Conservation (phyloP, 2,329 filamentous ascomycete genomes). For the Seiridium cupressi region DNA sequence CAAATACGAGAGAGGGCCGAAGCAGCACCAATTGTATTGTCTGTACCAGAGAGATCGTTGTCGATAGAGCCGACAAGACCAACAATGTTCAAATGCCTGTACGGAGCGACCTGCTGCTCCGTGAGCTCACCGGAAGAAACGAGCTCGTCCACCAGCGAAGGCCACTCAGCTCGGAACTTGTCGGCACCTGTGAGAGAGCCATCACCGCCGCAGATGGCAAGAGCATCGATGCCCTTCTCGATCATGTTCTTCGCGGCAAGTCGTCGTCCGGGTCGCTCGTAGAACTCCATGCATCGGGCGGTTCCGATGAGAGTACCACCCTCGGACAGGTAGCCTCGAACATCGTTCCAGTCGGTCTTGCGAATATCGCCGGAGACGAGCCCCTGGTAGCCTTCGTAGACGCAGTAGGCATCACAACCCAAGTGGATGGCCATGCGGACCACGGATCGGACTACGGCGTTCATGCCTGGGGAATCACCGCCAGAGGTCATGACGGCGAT, state of each 20-base stretch:
- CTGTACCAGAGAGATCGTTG: slow-evolving; percentile 95
- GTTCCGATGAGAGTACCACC: slow-evolving; percentile 96
- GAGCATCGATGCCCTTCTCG: slow-evolving; percentile 85
- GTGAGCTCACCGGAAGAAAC: slow-evolving; percentile 72
- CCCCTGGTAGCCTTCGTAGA: slow-evolving; percentile 96
- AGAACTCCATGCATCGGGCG: slow-evolving; percentile 89
- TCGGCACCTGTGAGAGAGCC: slow-evolving; percentile 95
- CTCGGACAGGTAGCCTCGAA: slow-evolving; percentile 89
- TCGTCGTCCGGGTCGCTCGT: slow-evolving; percentile 80
- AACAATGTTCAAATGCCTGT: slow-evolving; percentile 89
- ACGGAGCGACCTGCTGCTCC: slow-evolving; percentile 68
- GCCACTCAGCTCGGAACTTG: slow-evolving; percentile 90
- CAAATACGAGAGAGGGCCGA: slow-evolving; percentile 91
- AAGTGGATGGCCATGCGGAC: slow-evolving; percentile 88
- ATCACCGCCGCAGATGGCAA: slow-evolving; percentile 96
- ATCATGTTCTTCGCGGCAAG: slow-evolving; percentile 93
- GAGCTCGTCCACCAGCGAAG: slow-evolving; percentile 80
- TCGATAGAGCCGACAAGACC: slow-evolving; percentile 96
- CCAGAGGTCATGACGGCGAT: slow-evolving; percentile 94
- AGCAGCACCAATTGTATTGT: slow-evolving; percentile 96
- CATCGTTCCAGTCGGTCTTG: slow-evolving; percentile 88
- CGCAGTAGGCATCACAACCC: slow-evolving; percentile 74
- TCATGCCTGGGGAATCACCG: slow-evolving; percentile 94
- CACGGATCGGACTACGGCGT: slow-evolving; percentile 83
- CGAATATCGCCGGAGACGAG: slow-evolving; percentile 88